Conservation (phyloP, 495 filamentous ascomycete species). For the Aspergillus sclerotiicarbonarius region DNA sequence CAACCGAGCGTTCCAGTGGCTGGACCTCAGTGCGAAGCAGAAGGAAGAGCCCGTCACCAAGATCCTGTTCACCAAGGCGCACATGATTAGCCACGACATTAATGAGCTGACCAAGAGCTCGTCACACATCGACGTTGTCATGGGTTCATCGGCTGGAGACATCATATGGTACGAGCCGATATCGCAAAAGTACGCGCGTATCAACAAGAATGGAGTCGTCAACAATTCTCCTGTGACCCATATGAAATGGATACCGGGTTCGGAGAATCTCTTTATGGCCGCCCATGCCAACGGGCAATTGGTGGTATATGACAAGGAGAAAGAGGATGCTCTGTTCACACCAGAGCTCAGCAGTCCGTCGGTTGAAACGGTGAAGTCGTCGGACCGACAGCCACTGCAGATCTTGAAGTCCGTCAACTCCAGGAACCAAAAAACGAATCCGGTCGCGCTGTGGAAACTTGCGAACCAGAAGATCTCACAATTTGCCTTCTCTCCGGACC, state of each 20-base stretch:
- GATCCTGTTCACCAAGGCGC: conserved; percentile 92
- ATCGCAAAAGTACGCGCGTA: conserved; percentile 88
- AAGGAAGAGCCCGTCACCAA: conserved; percentile 87
- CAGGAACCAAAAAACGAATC: conserved; percentile 89
- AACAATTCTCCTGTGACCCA: conserved; percentile 79
- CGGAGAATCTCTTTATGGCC: conserved; percentile 91
- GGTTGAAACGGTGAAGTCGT: conserved; percentile 42
- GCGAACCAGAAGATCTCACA: conserved; percentile 85
- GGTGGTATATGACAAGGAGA: conserved; percentile 97
- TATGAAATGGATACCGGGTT: conserved; percentile 89
- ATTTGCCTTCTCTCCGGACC: conserved; percentile 86
- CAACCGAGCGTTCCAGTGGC: conserved; percentile 87
- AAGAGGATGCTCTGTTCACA: conserved; percentile 81
- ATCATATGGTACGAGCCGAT: conserved; percentile 99
- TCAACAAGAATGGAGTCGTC: conserved; percentile 96
- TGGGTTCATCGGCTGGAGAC: conserved; percentile 94
- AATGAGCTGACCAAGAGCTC: conserved; percentile 77
- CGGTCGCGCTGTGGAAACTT: conserved; percentile 85
- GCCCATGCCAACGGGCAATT: conserved; percentile 92
- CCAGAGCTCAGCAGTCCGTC: conserved; percentile 49
- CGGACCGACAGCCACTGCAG: conserved; percentile 47
- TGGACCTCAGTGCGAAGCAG: conserved; percentile 58
- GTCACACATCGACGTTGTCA: conserved; percentile 82
- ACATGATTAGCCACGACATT: conserved; percentile 92
- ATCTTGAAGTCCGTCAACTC: conserved; percentile 88